Evolutionary conservation across 345 rosid genomes (phyloP).

Genomic region (Aethionema arabicum): DNA sequence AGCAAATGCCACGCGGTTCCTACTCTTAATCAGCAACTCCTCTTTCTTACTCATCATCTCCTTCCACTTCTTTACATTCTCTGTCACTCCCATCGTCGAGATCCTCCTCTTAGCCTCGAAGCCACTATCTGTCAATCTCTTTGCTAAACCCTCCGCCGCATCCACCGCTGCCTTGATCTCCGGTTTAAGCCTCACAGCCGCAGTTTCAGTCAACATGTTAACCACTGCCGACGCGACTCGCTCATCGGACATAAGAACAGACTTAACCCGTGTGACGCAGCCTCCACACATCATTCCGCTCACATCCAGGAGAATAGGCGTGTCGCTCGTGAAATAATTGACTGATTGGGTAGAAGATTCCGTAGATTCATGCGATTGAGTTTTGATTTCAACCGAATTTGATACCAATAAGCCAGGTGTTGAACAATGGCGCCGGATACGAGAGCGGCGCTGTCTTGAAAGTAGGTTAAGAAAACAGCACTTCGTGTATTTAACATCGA

Average conservation of each 20-base stretch:
- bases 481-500: constrained; percentile 26
- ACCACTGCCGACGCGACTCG: constrained; percentile 86
- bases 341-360: constrained; percentile 22
- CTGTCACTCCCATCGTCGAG: constrained; percentile 70
- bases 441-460: constrained; percentile 31
- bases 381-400: constrained; percentile 53
- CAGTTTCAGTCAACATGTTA: constrained; percentile 88
- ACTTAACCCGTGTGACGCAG: constrained; percentile 82
- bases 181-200: constrained; percentile 64
- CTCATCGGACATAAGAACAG: constrained; percentile 63
- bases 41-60: constrained; percentile 77
- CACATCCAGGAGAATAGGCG: constrained; percentile 68
- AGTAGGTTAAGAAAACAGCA: constrained; percentile 16
- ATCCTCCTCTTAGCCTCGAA: constrained; percentile 77
- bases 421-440: constrained; percentile 19
- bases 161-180: constrained; percentile 37
- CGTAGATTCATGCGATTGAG: constrained; percentile 33
- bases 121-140: constrained; percentile 76
- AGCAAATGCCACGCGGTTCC: constrained; percentile 84
- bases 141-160: constrained; percentile 62
- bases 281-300: constrained; percentile 95
- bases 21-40: constrained; percentile 65
- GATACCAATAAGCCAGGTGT: constrained; percentile 35
- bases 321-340: constrained; percentile 33
- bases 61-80: constrained; percentile 78